phyloP scores from a whole-genome alignment of 345 rosid species.

The Cardamine chenopodiifolia region DNA sequence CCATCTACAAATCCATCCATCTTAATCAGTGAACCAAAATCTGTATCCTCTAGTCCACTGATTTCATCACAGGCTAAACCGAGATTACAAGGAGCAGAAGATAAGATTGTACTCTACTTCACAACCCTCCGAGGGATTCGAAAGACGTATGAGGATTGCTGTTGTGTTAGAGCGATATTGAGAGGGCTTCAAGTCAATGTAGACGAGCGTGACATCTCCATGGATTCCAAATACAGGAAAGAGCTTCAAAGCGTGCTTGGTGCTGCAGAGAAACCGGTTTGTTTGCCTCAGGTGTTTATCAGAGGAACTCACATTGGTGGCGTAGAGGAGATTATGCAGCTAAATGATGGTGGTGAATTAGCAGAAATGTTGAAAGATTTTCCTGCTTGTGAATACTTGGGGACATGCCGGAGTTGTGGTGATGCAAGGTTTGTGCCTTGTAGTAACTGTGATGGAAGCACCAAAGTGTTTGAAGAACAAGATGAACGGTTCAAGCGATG shows the following conservation, averaged over 20 bases:
- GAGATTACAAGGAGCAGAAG: conserved; percentile 36
- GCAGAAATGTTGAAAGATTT: conserved; percentile 59
- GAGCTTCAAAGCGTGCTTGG: conserved; percentile 56
- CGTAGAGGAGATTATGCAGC: conserved; percentile 71
- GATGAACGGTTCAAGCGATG: conserved; percentile 60
- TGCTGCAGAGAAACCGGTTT: conserved; percentile 41
- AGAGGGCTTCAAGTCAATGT: conserved; percentile 63
- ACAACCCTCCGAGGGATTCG: conserved; percentile 82
- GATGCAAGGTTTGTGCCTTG: conserved; percentile 82
- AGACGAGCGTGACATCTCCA: conserved; percentile 83
- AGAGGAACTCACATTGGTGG: conserved; percentile 68
- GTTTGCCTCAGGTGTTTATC: conserved; percentile 75
- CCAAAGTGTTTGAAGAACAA: conserved; percentile 64
- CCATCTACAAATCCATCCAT: conserved; percentile 20
- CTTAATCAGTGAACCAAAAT: conserved; percentile 21
- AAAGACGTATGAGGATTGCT: conserved; percentile 84
- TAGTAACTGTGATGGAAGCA: conserved; percentile 70
- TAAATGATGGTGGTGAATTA: conserved; percentile 73
- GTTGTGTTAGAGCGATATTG: conserved; percentile 66
- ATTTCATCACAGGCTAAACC: conserved; percentile 30
- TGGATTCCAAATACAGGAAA: conserved; percentile 74
- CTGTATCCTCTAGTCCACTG: conserved; percentile 42
- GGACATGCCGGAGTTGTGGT: conserved; percentile 68
- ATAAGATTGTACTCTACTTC: conserved; percentile 63
- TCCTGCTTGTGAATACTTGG: conserved; percentile 45